Base-by-base conservation (phyloP, 192 early-diverging fungal genomes). In the Umbelopsis sp. region DNA sequence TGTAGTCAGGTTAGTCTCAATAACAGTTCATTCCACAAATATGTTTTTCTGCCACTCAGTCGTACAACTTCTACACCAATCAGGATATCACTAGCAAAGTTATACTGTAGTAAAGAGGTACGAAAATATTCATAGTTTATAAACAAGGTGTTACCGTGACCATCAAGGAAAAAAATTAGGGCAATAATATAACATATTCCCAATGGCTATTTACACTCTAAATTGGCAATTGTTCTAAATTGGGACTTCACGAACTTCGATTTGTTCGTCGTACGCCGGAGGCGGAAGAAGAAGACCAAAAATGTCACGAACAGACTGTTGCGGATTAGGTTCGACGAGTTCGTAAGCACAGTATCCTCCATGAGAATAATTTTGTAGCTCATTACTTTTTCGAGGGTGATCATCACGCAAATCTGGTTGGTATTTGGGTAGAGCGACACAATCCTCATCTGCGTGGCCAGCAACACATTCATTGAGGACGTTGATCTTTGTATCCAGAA, bases 71-170 rank as follows among this genome's bases (percentile, higher is more conserved):
- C 56, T 16, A 0, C 20, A 22, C 16, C 21, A 29, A 31, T 12
- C 38, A 71, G 70, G 53, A 71, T 36, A 71, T 71, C 26, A 71
- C 56, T 2, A 62, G 53, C 24, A 71, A 71, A 47, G 70, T 45
- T 8, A 49, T 71, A 71, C 11, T 71, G 5, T 71, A 44, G 38
- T 41, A 41, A 41, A 41, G 0, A 41, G 38, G 38, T 4, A 41
- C 38, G 20, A 21, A 2, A 10, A 4, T 49, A 6, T 49, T 49
- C 20, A 16, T 49, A 16, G 16, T n/a, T 49, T 4, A 16, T 49
- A 49, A 49, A 49, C 47, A 49, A n/a, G 4, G 47, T 49, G 47
- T 21, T 49, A 49, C 2, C 47, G 16, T 16, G 47, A 41, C 12
- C 38, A 41, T 41, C n/a, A 21, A 49, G 47, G 16, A 47, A 12